Evolutionary conservation across 1,284 basidiomycete genomes (phyloP).

Genomic region (Apiotrichum gamsii): DNA sequence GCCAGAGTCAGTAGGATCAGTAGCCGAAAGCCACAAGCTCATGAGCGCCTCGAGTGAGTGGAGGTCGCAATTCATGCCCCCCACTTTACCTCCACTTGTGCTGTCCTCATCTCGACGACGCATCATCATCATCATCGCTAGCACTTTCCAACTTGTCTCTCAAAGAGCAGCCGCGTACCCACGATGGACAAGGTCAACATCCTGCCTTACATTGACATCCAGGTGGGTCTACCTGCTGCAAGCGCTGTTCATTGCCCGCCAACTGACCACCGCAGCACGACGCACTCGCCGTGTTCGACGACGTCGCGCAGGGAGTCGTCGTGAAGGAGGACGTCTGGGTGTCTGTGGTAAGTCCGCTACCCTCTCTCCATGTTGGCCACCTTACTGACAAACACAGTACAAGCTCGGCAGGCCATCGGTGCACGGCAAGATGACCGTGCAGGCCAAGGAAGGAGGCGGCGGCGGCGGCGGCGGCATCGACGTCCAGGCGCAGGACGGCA

Average conservation of each 20-base stretch:
- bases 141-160: no score
- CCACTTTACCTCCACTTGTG: no score
- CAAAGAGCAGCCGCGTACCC: no score
- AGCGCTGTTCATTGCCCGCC: no score
- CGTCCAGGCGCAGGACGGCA: slow-evolving; percentile 25
- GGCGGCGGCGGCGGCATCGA: slow-evolving; percentile 28
- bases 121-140: no score
- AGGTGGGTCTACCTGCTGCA: slow-evolving; percentile 24
- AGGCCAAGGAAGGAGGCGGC: no score
- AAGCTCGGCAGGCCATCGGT: slow-evolving; percentile 29
- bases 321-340: slow-evolving; percentile 43
- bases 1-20: no score
- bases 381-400: slow-evolving; percentile 28
- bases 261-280: slow-evolving; percentile 36
- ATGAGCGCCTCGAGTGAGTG: no score
- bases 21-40: no score
- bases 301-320: slow-evolving; percentile 43
- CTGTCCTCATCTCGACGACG: no score
- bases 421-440: slow-evolving; percentile 39
- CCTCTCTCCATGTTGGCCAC: no score
- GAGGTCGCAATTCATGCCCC: no score
- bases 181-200: slow-evolving; percentile 12
- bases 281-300: slow-evolving; percentile 43
- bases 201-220: slow-evolving; percentile 44
- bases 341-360: slow-evolving; percentile 39